These are phyloP conservation scores for Phytophthora uliginosa DNA, from an alignment of 352 stramenopile species.

Conservation along the genomic window DNA sequence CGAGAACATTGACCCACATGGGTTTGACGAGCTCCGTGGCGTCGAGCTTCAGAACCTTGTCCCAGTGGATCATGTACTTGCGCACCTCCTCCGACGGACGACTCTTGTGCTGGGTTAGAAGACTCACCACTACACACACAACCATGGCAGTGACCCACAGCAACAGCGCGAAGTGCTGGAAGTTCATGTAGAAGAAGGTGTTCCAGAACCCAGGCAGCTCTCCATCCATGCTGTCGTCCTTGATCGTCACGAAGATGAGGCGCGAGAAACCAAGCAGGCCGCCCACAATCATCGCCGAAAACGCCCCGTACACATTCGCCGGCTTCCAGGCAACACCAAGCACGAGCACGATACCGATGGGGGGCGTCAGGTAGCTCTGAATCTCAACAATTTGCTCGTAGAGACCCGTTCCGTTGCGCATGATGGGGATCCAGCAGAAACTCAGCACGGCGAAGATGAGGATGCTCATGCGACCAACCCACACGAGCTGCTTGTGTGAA, in stretches of 20 bases:
- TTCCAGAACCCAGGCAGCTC: slow-evolving; percentile 51
- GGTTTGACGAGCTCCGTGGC: slow-evolving; percentile 59
- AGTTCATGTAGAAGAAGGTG: slow-evolving; percentile 80
- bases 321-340: slow-evolving; percentile 65
- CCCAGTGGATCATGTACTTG: slow-evolving; percentile 66
- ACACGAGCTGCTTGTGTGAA: slow-evolving; percentile 69
- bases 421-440: slow-evolving; percentile 77
- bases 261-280: slow-evolving; percentile 57
- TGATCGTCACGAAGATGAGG: slow-evolving; percentile 69
- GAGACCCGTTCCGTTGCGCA: slow-evolving; percentile 63
- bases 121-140: slow-evolving; percentile 63
- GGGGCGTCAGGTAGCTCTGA: slow-evolving; percentile 70
- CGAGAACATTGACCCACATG: slow-evolving; percentile 56
- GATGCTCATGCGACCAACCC: slow-evolving; percentile 64
- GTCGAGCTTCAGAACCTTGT: slow-evolving; percentile 64
- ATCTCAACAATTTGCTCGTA: slow-evolving; percentile 76
- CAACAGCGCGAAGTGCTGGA: slow-evolving; percentile 74
- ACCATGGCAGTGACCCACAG: slow-evolving; percentile 58
- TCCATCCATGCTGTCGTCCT: slow-evolving; percentile 53
- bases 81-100: slow-evolving; percentile 42
- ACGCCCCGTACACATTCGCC: slow-evolving; percentile 56
- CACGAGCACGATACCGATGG: slow-evolving; percentile 71
- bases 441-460: slow-evolving; percentile 58
- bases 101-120: slow-evolving; percentile 56
- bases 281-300: slow-evolving; percentile 60